Conservation (phyloP, 768 basidiomycete genomes). For the Mycena crocata region DNA sequence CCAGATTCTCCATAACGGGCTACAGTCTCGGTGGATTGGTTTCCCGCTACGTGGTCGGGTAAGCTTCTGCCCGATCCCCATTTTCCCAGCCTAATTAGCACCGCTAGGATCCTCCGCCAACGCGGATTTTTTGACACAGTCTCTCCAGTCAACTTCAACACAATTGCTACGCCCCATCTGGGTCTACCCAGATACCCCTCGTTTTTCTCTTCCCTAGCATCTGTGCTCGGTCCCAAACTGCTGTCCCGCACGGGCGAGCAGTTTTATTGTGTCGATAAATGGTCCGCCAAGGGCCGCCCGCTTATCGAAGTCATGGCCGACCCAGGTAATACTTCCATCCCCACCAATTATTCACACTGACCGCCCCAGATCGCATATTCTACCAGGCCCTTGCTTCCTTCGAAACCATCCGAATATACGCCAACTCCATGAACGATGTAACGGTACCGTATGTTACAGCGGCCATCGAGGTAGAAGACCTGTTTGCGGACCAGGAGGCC, state of each 20-base stretch:
- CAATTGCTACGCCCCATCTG: slow-evolving; percentile 53
- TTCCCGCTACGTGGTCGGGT: slow-evolving; percentile 51
- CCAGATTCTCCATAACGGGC: slow-evolving; percentile 43
- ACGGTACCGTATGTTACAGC: slow-evolving; percentile 89
- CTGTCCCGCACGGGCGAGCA: too few relatives aligned
- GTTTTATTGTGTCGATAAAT: too few relatives aligned
- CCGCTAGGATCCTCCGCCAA: slow-evolving; percentile 35
- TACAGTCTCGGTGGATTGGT: slow-evolving; percentile 55
- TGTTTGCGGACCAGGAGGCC: slow-evolving; percentile 65
- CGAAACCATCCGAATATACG: slow-evolving; percentile 78
- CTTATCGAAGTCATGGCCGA: too few relatives aligned
- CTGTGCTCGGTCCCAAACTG: too few relatives aligned
- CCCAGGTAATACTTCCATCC: too few relatives aligned
- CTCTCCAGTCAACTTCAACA: slow-evolving; percentile 50
- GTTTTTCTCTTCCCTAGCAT: slow-evolving; percentile 35
- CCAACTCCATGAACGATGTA: slow-evolving; percentile 82
- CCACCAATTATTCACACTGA: too few relatives aligned
- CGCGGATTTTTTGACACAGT: slow-evolving; percentile 49
- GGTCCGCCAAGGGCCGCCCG: too few relatives aligned
- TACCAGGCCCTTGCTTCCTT: slow-evolving; percentile 78
- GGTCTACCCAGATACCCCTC: slow-evolving; percentile 44
- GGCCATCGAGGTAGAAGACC: slow-evolving; percentile 75
- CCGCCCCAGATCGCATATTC: slow-evolving; percentile 73
- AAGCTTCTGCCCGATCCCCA: slow-evolving; percentile 5
- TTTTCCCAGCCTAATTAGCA: too few relatives aligned